Evolutionary conservation across 495 filamentous ascomycete genomes (phyloP).

Genomic region (Neurospora hispaniola): DNA sequence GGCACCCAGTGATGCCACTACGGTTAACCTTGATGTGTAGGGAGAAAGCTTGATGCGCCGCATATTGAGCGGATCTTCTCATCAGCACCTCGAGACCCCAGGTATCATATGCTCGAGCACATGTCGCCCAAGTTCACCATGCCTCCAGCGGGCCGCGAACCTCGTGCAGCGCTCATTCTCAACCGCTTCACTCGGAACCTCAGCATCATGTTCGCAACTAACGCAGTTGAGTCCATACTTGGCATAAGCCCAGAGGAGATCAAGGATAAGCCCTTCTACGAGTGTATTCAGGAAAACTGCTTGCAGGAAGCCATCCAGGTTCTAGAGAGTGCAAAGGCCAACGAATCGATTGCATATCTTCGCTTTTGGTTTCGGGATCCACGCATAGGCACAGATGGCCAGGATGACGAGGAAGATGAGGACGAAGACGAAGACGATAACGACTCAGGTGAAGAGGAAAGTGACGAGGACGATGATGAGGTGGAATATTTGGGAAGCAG

Average conservation of each 20-base stretch:
- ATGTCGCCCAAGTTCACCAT: conserved; percentile 73
- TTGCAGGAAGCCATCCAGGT: conserved; percentile 63
- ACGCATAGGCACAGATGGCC: conserved; percentile 28
- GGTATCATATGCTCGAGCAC: conserved; percentile 85
- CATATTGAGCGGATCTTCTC: conserved; percentile 69
- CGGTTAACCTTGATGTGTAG: conserved; percentile 31
- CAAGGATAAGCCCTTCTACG: conserved; percentile 65
- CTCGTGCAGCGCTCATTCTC: conserved; percentile 73
- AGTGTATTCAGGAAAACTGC: conserved; percentile 69
- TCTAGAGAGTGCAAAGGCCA: conserved; percentile 79
- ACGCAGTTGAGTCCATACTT: conserved; percentile 59
- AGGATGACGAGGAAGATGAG: conserved; percentile 23
- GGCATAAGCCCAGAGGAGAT: conserved; percentile 57
- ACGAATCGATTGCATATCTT: conserved; percentile 86
- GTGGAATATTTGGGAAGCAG: neutral
- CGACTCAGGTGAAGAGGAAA: conserved; percentile 20
- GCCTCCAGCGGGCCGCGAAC: conserved; percentile 57
- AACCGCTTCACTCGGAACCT: conserved; percentile 79
- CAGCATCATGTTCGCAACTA: conserved; percentile 79
- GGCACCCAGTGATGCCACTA: neutral
- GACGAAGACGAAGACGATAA: conserved; percentile 21
- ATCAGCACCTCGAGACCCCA: conserved; percentile 71
- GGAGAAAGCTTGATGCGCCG: conserved; percentile 69
- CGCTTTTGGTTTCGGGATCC: conserved; percentile 85
- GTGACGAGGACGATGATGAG: conserved; percentile 5